Base-by-base conservation (phyloP, 1,284 basidiomycete species). In the Somion occarium region DNA sequence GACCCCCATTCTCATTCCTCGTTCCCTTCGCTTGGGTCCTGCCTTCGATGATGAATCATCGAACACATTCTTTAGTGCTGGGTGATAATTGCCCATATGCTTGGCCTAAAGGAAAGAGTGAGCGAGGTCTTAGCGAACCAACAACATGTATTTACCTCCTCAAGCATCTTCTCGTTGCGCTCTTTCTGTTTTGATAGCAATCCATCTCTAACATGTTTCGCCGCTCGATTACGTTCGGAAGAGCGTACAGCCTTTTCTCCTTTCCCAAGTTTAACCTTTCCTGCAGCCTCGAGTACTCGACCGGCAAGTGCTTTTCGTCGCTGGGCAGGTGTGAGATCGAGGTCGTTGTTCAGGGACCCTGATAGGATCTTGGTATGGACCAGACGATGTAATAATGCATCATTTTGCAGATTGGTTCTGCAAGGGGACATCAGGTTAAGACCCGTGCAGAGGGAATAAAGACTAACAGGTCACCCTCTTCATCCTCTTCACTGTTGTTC, bases 51-150 rank as follows among this genome's bases (percentile, higher is more conserved):
- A 64, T 30, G 72, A 66, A 18, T 66, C 65, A 41, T 79, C 79
- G 59, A 82, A 89, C 3, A 85, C 55, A 54, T 76, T 79, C 63
- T 90, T 91, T 50, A 91, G 69, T 7, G 75, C 72, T 30, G 85
- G 87, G 58, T 91, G 88, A 61, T 90, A 91, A 63, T 88, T 91
- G 15, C 88, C 88, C 52, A 88, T 59, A 54, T 86, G 77, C 67
- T 91, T 91, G 2, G 88, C 87, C 88, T 68, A 47, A 83, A 44
- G 24, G 24, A 49, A 39, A 41, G 15, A 53, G 44, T 23, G 22
- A 53, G 38, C 59, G n/a, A 50, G 50, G 7, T n/a, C 26, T 20
- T 38, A 44, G 37, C 38, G 24, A 18, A 27, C 20, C 46, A 44
- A 30, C 38, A 48, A 24, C 57, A 38, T 20, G 58, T 34, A 15